phyloP scores from a whole-genome alignment of 2,329 filamentous ascomycete genomes.

The Alternaria dauci region DNA sequence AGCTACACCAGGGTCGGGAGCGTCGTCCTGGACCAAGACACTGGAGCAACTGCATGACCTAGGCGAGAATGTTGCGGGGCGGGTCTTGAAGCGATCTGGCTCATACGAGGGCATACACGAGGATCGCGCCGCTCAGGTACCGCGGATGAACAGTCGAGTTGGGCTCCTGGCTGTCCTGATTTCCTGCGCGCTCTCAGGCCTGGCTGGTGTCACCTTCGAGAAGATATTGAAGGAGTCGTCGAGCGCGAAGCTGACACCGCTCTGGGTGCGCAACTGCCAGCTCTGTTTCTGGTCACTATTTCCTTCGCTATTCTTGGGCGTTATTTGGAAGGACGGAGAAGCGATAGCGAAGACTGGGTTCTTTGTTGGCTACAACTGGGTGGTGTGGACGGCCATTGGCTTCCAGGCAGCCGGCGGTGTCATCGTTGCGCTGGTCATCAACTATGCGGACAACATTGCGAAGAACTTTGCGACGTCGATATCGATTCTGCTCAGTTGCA shows the following conservation, averaged over 20 bases:
- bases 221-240: constrained; percentile 90
- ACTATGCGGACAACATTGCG: constrained; percentile 86
- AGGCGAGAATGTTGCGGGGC: constrained; percentile 59
- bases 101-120: constrained; percentile 88
- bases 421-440: constrained; percentile 81
- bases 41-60: constrained; percentile 77
- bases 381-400: constrained; percentile 85
- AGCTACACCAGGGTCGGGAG: constrained; percentile 64
- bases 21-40: constrained; percentile 79
- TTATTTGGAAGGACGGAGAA: constrained; percentile 85
- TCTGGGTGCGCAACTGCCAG: constrained; percentile 96
- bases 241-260: constrained; percentile 70
- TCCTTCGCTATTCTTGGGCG: constrained; percentile 84
- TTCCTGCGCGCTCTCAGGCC: constrained; percentile 80
- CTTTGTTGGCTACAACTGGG: constrained; percentile 92
- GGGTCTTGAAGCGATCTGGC: constrained; percentile 71
- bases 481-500: constrained; percentile 85
- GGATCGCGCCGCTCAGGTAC: constrained; percentile 61
- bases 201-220: constrained; percentile 88
- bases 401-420: constrained; percentile 87
- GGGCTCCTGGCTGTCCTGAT: constrained; percentile 81
- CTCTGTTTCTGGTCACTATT: constrained; percentile 94
- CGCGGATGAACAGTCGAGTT: constrained; percentile 77
- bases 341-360: constrained; percentile 86
- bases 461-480: constrained; percentile 95